Conservation (phyloP, 495 filamentous ascomycete genomes). For the Penicillium bovifimosum region DNA sequence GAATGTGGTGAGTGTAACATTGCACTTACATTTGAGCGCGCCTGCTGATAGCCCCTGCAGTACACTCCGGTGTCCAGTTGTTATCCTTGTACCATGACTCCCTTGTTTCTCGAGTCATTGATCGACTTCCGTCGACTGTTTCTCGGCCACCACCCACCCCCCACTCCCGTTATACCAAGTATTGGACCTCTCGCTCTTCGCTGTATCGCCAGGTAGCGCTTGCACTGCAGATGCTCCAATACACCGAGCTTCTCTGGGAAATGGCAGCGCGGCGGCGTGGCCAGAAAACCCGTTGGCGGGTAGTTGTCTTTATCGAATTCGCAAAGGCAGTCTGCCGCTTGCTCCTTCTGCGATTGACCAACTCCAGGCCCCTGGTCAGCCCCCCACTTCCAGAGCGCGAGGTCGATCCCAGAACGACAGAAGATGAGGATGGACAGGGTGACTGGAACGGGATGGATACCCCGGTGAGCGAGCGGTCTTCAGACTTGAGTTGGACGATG, state of each 20-base stretch:
- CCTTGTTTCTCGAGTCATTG: slow-evolving; percentile 65
- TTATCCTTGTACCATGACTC: slow-evolving; percentile 93
- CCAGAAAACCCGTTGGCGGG: slow-evolving; percentile 79
- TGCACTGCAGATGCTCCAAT: slow-evolving; percentile 81
- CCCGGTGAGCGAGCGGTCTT: slow-evolving; percentile 40
- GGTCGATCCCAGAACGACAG: slow-evolving; percentile 55
- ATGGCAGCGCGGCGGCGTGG: slow-evolving; percentile 80
- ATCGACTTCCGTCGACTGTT: slow-evolving; percentile 40
- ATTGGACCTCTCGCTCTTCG: slow-evolving; percentile 71
- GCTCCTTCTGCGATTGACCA: slow-evolving; percentile 76
- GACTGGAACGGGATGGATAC: slow-evolving; percentile 47
- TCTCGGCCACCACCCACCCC: slow-evolving; percentile 55
- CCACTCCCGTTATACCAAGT: slow-evolving; percentile 85
- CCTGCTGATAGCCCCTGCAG: slow-evolving; percentile 21
- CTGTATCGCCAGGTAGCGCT: slow-evolving; percentile 74
- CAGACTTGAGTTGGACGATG: slow-evolving; percentile 76
- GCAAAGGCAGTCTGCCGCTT: slow-evolving; percentile 85
- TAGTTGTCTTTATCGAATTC: slow-evolving; percentile 79
- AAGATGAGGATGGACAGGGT: slow-evolving; percentile 45
- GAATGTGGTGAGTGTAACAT: slow-evolving; percentile 58
- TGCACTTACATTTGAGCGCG: not conserved
- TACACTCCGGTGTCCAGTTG: slow-evolving; percentile 82
- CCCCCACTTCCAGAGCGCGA: slow-evolving; percentile 86
- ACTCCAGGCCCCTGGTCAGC: slow-evolving; percentile 74
- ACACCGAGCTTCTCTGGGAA: slow-evolving; percentile 85